Evolutionary conservation across 2,329 filamentous ascomycete species (phyloP), one percentile per base, ranked within the genome.

Genomic region (Colletotrichum sp.): DNA sequence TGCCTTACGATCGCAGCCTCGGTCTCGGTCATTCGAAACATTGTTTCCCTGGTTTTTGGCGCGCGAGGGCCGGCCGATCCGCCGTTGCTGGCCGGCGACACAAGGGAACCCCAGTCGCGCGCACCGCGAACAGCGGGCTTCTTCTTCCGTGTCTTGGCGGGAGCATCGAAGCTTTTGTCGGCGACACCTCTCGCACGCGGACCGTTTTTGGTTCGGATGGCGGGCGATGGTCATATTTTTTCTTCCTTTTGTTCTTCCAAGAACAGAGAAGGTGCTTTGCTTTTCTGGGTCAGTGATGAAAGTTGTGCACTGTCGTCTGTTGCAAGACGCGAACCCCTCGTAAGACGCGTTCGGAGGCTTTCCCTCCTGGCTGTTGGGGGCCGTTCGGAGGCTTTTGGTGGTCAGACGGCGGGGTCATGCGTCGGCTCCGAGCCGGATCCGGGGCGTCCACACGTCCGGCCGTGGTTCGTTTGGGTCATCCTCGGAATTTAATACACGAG

Each of bases 101-200:
- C 83, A 84, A 8, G 78, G 67, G 8, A 83, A 75, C 7, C 77
- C 76, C 21, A 84, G 82, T 67, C 81, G 79, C 52, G 78, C 64
- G 74, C 83, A 84, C 21, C 82, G 80, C 18, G 79, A 75, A 71
- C 82, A 84, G 5, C 80, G 80, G 3, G 77, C 72, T 15, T 60
- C 62, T 16, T 60, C 44, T 8, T 79, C 55, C 24, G 78, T 60
- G 30, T 78, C 64, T 28, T 80, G 79, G 21, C 82, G 82, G 9
- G 78, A 78, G 76, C 82, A 84, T 34, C 81, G 80, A 8, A 84
- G 79, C 68, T 84, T 84, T 59, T 84, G 82, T 13, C 79, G 77
- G 9, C 82, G 82, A 21, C 82, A 84, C 57, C 82, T 78, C 77
- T 84, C 82, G 70, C 82, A 84, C 8, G 82, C 81, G 8, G 81